Conservation (phyloP, 108 stramenopile species). For the Aurantiochytrium sp. region DNA sequence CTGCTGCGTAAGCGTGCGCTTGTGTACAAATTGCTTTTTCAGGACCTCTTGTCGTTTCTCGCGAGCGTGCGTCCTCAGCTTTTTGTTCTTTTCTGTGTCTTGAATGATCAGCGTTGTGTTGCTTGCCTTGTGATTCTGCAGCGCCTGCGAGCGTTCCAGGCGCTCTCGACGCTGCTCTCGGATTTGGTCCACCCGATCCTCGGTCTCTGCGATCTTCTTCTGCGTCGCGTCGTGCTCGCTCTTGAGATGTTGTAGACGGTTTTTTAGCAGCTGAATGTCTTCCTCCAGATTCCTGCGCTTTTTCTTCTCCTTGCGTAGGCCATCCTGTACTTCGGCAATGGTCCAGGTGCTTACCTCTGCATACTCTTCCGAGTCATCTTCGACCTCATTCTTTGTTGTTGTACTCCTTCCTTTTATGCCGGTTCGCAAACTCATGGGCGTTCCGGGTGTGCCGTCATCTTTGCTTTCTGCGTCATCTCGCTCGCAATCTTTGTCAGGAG, state of each 20-base stretch:
- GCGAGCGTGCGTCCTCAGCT: background rate
- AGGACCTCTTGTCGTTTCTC: background rate
- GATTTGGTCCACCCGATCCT: background rate
- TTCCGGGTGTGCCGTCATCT: too few species aligned
- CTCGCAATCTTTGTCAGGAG: too few species aligned
- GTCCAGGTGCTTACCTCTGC: background rate
- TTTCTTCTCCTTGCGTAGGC: background rate
- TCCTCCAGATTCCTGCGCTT: background rate
- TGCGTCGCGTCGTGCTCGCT: background rate
- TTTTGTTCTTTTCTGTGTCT: background rate
- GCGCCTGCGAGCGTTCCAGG: background rate
- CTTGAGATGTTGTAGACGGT: background rate
- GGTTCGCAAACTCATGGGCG: too few species aligned
- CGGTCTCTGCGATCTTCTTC: background rate
- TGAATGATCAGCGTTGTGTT: background rate
- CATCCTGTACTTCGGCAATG: background rate
- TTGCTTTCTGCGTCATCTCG: too few species aligned
- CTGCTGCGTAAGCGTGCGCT: background rate
- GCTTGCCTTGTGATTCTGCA: background rate
- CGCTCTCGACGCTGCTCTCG: background rate
- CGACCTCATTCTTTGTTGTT: background rate
- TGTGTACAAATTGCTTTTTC: background rate
- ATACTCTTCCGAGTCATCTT: background rate
- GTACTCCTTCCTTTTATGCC: too few species aligned
- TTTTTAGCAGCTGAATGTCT: background rate